Base-by-base conservation (phyloP, 345 rosid genomes). In the Lepidium didymum region DNA sequence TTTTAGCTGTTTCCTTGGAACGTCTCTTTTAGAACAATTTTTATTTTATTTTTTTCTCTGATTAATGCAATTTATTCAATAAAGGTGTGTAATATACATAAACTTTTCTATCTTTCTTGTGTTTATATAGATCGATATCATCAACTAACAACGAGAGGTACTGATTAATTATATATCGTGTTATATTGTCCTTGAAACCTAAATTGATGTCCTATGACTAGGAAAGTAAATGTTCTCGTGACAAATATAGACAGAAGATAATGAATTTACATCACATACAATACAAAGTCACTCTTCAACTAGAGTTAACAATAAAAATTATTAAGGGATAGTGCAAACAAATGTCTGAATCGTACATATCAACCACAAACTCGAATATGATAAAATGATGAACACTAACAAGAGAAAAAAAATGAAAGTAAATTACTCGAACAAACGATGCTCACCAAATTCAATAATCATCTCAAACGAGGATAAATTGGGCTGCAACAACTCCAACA, bases 341-440 rank as follows among this genome's bases (percentile, higher is more conserved):
- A 68, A 61, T 53, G 74, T 74, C 31, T 67, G 68, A 74, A 61
- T 61, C 73, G 64, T 44, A 74, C 78, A 54, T 36, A 67, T 45
- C 46, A 45, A 68, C 45, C 64, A 68, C 38, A 37, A 60, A 61
- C 78, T 44, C 52, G 44, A 25, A 67, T 74, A 59, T 45, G 31
- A 67, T 36, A 52, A 58, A 59, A 59, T 44, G 62, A 51, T 34
- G 56, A 51, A n/a, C 21, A 67, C 68, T 67, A 74, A 59, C 61
- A 34, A 53, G 1, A 0, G 12, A 36, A 47, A 19, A 61, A 35
- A 66, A 23, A 52, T 64, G 36, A 42, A 49, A 33, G 56, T 66
- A 72, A 64, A 64, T 40, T 38, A 56, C 61, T 43, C 8, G 56
- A 12, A 42, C 33, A 41, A 41, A 38, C 21, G 61, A 51, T 37